phyloP scores from a whole-genome alignment of 371 early-diverging fungal genomes.

The Mortierella sp. region DNA sequence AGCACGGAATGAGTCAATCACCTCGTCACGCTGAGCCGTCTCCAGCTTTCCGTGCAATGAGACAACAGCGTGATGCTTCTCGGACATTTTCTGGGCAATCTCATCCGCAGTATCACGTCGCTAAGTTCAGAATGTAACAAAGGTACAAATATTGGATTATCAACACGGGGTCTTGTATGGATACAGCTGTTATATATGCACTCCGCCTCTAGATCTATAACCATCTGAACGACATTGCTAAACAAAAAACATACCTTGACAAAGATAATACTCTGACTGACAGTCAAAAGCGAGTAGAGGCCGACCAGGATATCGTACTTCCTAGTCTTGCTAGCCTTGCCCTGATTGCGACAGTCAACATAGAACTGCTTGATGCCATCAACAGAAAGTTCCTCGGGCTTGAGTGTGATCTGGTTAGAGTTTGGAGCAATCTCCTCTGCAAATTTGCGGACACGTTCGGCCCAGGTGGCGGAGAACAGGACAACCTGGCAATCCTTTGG shows the following conservation, averaged over 20 bases:
- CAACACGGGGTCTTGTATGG: too few species aligned
- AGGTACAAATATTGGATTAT: neutral
- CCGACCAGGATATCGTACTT: constrained; percentile 86
- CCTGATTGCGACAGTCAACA: constrained; percentile 82
- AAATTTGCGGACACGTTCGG: constrained; percentile 81
- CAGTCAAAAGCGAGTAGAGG: constrained; percentile 92
- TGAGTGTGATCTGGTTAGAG: constrained; percentile 88
- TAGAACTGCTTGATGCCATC: constrained; percentile 97
- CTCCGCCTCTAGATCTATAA: too few species aligned
- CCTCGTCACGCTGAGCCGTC: constrained; percentile 86
- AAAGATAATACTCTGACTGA: constrained; percentile 98
- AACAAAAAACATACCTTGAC: constrained; percentile 67
- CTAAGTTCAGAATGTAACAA: constrained; percentile 50
- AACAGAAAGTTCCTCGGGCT: constrained; percentile 92
- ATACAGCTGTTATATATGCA: too few species aligned
- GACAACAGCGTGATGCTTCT: constrained; percentile 87
- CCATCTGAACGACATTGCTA: neutral
- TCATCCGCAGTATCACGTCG: constrained; percentile 86
- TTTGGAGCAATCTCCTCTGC: constrained; percentile 84
- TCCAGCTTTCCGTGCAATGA: constrained; percentile 92
- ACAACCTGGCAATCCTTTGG: constrained; percentile 82
- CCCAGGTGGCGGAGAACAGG: constrained; percentile 98
- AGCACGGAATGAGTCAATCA: constrained; percentile 94
- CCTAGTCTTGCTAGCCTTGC: constrained; percentile 66
- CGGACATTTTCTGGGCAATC: constrained; percentile 80